Percentiles rank a stretch among this genome's conserved stretches.
Evolutionary conservation across 176 grass and related monocot genomes (phyloP).

Genomic region (Calamus simplicifolius): DNA sequence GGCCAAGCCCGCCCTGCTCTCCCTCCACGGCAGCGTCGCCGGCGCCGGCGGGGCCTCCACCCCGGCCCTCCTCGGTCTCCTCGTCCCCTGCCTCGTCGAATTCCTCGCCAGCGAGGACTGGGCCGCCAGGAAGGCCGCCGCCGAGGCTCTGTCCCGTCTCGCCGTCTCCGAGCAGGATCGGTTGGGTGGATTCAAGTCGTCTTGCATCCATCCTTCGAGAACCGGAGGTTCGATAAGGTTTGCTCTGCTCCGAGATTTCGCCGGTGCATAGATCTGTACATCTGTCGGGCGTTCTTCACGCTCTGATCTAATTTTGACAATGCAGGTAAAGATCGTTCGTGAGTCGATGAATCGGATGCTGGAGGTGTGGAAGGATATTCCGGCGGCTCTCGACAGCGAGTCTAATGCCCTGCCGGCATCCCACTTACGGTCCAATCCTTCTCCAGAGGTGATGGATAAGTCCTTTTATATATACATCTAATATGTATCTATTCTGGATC

Average conservation of each 20-base stretch:
- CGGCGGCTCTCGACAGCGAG: slow-evolving; percentile 43
- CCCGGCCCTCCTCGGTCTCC: slow-evolving; percentile 26
- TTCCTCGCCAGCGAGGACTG: slow-evolving; percentile 77
- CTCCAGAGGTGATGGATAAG: slow-evolving; percentile 40
- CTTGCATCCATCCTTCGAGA: slow-evolving; percentile 76
- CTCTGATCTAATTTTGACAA: slow-evolving; percentile 15
- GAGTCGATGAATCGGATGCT: slow-evolving; percentile 93
- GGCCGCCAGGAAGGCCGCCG: slow-evolving; percentile 77
- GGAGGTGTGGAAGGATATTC: slow-evolving; percentile 90
- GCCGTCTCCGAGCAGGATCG: slow-evolving; percentile 55
- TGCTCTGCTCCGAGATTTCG: not conserved
- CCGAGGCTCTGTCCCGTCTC: slow-evolving; percentile 64
- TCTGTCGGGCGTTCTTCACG: not conserved
- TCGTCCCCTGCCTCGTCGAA: slow-evolving; percentile 67
- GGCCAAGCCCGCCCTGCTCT: slow-evolving; percentile 75
- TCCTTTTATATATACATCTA: not conserved
- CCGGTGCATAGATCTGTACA: slow-evolving; percentile 17
- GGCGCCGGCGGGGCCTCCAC: slow-evolving; percentile 44
- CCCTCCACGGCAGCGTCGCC: slow-evolving; percentile 53
- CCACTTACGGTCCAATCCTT: slow-evolving; percentile 38
- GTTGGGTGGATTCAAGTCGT: slow-evolving; percentile 48
- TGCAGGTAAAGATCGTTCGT: slow-evolving; percentile 92
- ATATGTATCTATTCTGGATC: no score
- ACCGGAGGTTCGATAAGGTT: slow-evolving; percentile 92
- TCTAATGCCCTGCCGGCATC: slow-evolving; percentile 11